Base-by-base conservation (phyloP, 768 basidiomycete species). In the Amylocystis lapponica region DNA sequence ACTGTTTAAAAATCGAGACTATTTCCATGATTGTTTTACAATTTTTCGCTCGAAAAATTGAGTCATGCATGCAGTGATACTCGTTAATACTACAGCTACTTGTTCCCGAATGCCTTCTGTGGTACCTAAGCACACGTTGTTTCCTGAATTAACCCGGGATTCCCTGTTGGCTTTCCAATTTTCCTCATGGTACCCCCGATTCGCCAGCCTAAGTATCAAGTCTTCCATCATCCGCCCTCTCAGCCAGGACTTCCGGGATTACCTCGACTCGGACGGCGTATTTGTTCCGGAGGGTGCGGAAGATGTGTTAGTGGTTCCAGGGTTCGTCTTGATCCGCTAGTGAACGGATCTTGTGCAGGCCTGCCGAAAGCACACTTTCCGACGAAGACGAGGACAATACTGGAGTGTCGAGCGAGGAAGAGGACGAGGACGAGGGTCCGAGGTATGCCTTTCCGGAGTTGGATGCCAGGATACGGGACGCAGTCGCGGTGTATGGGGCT, bases 221-320 rank as follows among this genome's bases (percentile, higher is more conserved):
- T 86, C 85, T 7, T 89, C 76, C 8, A 66, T 90, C 40, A 77
- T 93, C 50, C 77, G 72, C 17, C 86, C 88, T 0, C 65, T 93
- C 6, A 69, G 74, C 3, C 57, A 62, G 25, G 71, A 74, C 0
- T 93, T 95, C 47, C 64, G 67, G 30, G 71, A 74, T 13, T 94
- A 92, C 58, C 72, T 94, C 30, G 72, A 86, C 47, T 74, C 82
- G n/a, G 87, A 95, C 53, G 79, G 90, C n/a, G 76, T 94, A 20
- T 79, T 85, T 48, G 65, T 93, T 1, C 92, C 92, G 0, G 75
- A 81, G 45, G 90, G 88, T 29, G 81, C 89, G 5, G 89, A 88
- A 64, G 71, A 89, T 57, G 50, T 68, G 87, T 90, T 63, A 48
- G 82, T 74, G 42, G 32, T 17, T 41, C 26, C 40, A 34, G 27